Evolutionary conservation across 306 rosid species (phyloP).

Genomic region (Vigna unguiculata): DNA sequence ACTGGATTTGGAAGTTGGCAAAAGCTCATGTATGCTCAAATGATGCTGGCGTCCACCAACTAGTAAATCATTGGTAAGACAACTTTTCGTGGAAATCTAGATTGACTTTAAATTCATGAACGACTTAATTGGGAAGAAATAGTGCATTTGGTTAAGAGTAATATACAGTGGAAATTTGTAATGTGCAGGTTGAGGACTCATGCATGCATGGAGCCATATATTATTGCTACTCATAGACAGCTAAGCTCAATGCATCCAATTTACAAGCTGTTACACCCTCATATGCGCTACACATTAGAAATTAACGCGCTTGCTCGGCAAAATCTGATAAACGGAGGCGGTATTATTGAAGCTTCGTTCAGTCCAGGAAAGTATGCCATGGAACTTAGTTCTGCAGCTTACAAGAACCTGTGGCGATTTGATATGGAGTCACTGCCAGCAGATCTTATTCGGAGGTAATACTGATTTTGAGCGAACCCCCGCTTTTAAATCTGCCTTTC

Average conservation of each 20-base stretch:
- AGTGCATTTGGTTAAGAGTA: conserved; percentile 12
- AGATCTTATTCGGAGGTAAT: conserved; percentile 90
- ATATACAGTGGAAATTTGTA: conserved; percentile 33
- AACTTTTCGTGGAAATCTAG: conserved; percentile 17
- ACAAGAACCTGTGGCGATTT: conserved; percentile 81
- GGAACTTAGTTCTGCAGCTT: conserved; percentile 94
- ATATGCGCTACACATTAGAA: conserved; percentile 94
- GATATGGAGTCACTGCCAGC: conserved; percentile 93
- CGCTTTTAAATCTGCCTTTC: conserved; percentile 3
- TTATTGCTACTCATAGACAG: conserved; percentile 90
- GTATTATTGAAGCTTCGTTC: conserved; percentile 86
- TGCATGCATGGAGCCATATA: conserved; percentile 93
- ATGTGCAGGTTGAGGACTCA: conserved; percentile 92
- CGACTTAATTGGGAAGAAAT: background rate
- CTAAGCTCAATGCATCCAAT: conserved; percentile 95
- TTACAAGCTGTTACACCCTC: conserved; percentile 90
- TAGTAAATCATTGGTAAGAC: conserved; percentile 92
- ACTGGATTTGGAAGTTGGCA: conserved; percentile 96
- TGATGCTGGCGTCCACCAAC: conserved; percentile 91
- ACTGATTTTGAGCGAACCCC: background rate
- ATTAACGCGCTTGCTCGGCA: conserved; percentile 92
- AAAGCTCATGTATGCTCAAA: conserved; percentile 96
- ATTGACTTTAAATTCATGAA: conserved; percentile 19
- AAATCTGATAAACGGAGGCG: conserved; percentile 89
- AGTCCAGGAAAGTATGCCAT: conserved; percentile 88